A percentile compares a stretch with the other conserved stretches of the same genome.
phyloP scores from a whole-genome alignment of 306 rosid genomes.

The Rosa lucieae region DNA sequence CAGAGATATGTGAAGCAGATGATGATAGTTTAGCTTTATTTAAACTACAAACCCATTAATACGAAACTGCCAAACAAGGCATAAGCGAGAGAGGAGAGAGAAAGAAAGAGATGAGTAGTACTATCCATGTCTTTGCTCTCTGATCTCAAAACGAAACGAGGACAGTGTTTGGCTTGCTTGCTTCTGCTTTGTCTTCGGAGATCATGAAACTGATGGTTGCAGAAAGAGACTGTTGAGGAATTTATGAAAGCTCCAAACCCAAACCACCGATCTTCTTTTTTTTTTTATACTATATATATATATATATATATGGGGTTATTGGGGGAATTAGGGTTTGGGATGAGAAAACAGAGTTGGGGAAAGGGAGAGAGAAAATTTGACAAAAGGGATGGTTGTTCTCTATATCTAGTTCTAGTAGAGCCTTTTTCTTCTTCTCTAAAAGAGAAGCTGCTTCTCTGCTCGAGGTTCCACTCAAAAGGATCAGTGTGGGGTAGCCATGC shows the following conservation, averaged over 20 bases:
- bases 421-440: constrained; percentile 27
- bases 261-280: not conserved
- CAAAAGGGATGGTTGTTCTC: constrained; percentile 4
- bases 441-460: constrained; percentile 42
- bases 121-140: constrained; percentile 21
- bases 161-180: constrained; percentile 26
- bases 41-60: constrained; percentile 3
- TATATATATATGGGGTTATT: not conserved
- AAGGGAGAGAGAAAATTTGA: not conserved
- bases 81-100: not conserved
- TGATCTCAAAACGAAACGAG: constrained; percentile 34
- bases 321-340: constrained; percentile 49
- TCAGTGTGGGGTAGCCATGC: constrained; percentile 58
- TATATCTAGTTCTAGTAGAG: not conserved
- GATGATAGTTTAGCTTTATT: not conserved
- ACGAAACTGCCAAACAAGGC: not conserved
- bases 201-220: constrained; percentile 34
- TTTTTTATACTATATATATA: constrained; percentile 4
- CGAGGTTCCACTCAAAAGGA: constrained; percentile 47
- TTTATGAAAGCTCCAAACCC: constrained; percentile 17
- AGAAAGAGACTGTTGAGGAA: constrained; percentile 18
- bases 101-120: not conserved
- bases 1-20: not conserved
- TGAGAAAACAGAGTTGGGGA: not conserved
- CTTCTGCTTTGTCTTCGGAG: constrained; percentile 49